Conservation (phyloP, 1,139 yeast species). For the Tardiomyces blankii region DNA sequence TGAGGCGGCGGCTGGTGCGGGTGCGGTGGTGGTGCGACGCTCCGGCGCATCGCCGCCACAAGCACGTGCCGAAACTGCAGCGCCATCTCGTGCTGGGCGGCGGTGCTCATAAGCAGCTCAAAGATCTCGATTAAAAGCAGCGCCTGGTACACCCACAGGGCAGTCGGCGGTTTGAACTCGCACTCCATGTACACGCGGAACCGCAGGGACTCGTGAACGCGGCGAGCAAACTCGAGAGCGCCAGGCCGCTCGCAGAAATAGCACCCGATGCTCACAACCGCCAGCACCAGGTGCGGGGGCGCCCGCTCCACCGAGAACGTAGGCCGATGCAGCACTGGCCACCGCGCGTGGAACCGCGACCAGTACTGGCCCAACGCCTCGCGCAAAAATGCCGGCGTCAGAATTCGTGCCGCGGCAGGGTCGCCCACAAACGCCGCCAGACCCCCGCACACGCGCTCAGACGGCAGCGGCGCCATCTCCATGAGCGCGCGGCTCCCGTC, state of each 20-base stretch:
- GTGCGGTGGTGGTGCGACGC: conserved; percentile 1
- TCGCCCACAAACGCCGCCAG: neutral
- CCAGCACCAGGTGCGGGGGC: conserved; percentile 39
- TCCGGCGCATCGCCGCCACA: conserved; percentile 17
- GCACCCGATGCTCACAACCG: conserved; percentile 45
- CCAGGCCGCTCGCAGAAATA: conserved; percentile 24
- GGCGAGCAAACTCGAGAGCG: conserved; percentile 28
- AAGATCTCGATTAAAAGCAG: conserved; percentile 49
- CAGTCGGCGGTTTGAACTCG: conserved; percentile 47
- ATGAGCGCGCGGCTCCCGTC: neutral
- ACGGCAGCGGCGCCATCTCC: neutral
- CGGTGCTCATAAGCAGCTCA: conserved; percentile 45
- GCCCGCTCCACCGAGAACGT: conserved; percentile 41
- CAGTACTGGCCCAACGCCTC: conserved; percentile 17
- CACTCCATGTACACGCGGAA: conserved; percentile 45
- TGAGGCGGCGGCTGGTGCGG: conserved; percentile 1
- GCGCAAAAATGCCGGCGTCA: conserved; percentile 11
- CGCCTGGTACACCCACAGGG: conserved; percentile 54
- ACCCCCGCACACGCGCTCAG: neutral
- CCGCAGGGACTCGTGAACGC: conserved; percentile 45
- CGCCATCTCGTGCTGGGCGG: conserved; percentile 33
- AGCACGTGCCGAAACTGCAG: conserved; percentile 17
- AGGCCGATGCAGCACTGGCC: conserved; percentile 48
- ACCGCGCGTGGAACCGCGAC: conserved; percentile 39
- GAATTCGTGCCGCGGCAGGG: neutral